Base-by-base conservation (phyloP, 306 rosid genomes). In the Castanea sativa region DNA sequence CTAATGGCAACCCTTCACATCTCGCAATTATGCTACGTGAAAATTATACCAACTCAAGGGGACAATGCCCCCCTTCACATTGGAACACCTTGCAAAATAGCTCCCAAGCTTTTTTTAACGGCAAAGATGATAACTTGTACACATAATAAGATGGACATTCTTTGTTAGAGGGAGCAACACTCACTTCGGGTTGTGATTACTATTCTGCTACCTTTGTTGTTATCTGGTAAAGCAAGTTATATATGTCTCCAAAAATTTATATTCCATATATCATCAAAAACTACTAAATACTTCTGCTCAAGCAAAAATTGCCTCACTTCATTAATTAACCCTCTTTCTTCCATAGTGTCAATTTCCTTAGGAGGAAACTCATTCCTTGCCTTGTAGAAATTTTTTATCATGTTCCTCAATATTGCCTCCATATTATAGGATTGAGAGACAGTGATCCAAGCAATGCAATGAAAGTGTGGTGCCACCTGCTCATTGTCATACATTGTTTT, bases 221-320 rank as follows among this genome's bases (percentile, higher is more conserved):
- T 8, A 15, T 61, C 0, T 75, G 59, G 79, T n/a, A 75, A 38
- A 15, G 71, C 71, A 27, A 2, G 8, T 27, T 75, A 2, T 14
- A 60, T 53, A 1, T 0, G 4, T 3, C 2, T 16, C 79, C 79
- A 75, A 43, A 75, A 75, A 1, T 16, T 14, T 23, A 1, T 3
- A 4, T 75, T 41, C 59, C 79, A 38, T 15, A 43, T 9, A 41
- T 75, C 79, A 2, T 75, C 79, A 60, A 75, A 75, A 5, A 75
- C 78, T 57, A 75, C 6, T 30, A 75, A 15, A 27, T 75, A 75
- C 67, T 15, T 58, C 23, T 49, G 41, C 1, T 25, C 23, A 5
- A 13, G 2, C 16, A 75, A 41, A 5, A n/a, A 57, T 11, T 38
- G 7, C 9, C 15, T 21, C 18, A 75, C 16, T 6, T 35, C 5